A percentile compares a stretch with the other conserved stretches of the same genome.
Evolutionary conservation across 768 basidiomycete species (phyloP).

Genomic region (Daedaleopsis sinensis): DNA sequence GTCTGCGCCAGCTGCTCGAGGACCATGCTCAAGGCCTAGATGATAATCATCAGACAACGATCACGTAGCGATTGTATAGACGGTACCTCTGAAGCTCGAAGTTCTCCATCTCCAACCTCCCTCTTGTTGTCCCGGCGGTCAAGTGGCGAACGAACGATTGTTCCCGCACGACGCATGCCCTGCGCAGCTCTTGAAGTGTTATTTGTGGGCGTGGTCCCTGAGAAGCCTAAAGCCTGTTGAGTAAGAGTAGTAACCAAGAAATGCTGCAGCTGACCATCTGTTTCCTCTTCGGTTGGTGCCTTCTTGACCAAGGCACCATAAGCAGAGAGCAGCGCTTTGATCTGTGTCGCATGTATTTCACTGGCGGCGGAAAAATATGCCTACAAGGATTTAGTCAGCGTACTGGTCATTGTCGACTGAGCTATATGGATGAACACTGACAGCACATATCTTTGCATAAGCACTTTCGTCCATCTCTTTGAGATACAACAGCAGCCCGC

Average conservation of each 20-base stretch:
- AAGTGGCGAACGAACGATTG: constrained; percentile 77
- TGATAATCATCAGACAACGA: background rate
- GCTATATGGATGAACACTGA: constrained; percentile 44
- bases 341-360: constrained; percentile 79
- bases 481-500: constrained; percentile 87
- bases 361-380: constrained; percentile 89
- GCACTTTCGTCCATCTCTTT: constrained; percentile 94
- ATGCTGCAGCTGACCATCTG: constrained; percentile 55
- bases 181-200: constrained; percentile 49
- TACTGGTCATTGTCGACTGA: background rate
- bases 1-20: constrained; percentile 76
- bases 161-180: constrained; percentile 81
- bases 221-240: constrained; percentile 22
- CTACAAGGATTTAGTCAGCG: constrained; percentile 41
- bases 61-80: background rate
- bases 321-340: constrained; percentile 67
- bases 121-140: constrained; percentile 62
- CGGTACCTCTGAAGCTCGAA: constrained; percentile 71
- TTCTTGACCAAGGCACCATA: constrained; percentile 67
- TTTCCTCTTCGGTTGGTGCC: constrained; percentile 69
- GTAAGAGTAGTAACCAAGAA: background rate
- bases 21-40: constrained; percentile 72
- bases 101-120: constrained; percentile 56
- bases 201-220: constrained; percentile 17
- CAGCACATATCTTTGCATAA: constrained; percentile 90